Evolutionary conservation across 768 basidiomycete species (phyloP).

Genomic region (Suillus alpinus): DNA sequence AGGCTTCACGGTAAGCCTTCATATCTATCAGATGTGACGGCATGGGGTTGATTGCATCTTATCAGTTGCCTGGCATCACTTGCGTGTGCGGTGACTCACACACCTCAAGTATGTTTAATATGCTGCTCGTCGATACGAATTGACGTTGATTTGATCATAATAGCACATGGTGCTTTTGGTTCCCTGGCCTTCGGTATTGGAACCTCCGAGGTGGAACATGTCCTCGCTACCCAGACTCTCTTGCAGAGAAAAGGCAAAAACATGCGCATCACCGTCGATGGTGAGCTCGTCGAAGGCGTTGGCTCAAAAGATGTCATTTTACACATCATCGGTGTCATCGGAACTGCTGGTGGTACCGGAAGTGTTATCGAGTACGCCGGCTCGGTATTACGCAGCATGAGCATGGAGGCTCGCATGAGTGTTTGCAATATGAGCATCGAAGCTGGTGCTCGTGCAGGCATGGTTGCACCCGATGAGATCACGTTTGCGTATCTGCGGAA

Average conservation of each 20-base stretch:
- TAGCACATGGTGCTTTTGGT: conserved; percentile 90
- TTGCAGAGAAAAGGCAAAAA: conserved; percentile 87
- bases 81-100: conserved; percentile 94
- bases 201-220: conserved; percentile 92
- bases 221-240: conserved; percentile 88
- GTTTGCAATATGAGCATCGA: conserved; percentile 97
- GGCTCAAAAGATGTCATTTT: conserved; percentile 89
- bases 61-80: conserved; percentile 69
- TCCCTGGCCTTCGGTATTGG: conserved; percentile 93
- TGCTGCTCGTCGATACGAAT: not conserved
- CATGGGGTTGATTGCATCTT: not conserved
- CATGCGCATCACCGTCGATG: conserved; percentile 89
- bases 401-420: conserved; percentile 90
- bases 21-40: not conserved
- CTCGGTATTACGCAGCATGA: conserved; percentile 79
- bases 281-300: conserved; percentile 75
- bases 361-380: conserved; percentile 89
- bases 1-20: conserved; percentile 70
- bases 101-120: conserved; percentile 68
- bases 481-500: conserved; percentile 83
- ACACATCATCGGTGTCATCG: conserved; percentile 87
- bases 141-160: conserved; percentile 4
- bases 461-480: conserved; percentile 87
- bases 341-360: conserved; percentile 93
- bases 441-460: conserved; percentile 88